A percentile compares a stretch with the other conserved stretches of the same genome.
Evolutionary conservation across 2,329 filamentous ascomycete species (phyloP).

Genomic region (Diaporthe sp.): DNA sequence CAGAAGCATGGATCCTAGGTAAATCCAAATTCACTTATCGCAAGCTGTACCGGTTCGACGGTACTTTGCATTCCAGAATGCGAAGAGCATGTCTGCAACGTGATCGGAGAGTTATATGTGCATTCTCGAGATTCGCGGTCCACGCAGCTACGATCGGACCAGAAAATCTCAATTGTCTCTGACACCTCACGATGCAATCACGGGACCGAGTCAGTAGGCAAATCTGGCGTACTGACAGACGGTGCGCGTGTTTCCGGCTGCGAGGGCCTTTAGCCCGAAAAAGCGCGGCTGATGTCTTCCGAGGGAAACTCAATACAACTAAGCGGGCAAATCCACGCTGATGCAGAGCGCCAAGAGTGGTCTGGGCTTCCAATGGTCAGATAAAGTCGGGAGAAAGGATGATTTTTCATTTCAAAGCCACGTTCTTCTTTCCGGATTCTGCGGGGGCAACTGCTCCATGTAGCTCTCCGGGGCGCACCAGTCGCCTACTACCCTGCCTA

Average conservation of each 20-base stretch:
- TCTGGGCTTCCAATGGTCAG: constrained; percentile 35
- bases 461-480: not conserved
- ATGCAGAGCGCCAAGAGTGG: not conserved
- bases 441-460: constrained; percentile 13
- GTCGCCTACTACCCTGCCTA: not conserved
- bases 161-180: too few species aligned
- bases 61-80: too few species aligned
- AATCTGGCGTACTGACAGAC: not conserved
- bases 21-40: too few species aligned
- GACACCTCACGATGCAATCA: not conserved
- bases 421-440: not conserved
- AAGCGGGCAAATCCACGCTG: constrained; percentile 11
- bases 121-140: not conserved
- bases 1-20: too few species aligned
- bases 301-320: constrained; percentile 12
- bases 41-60: too few species aligned
- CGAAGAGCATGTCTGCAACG: too few species aligned
- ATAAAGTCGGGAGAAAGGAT: not conserved
- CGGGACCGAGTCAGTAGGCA: not conserved
- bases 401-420: not conserved
- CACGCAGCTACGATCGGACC: too few species aligned
- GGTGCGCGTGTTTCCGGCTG: not conserved
- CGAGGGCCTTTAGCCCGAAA: constrained; percentile 31
- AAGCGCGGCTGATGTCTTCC: constrained; percentile 33
- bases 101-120: too few species aligned